Evolutionary conservation across 1,284 basidiomycete genomes (phyloP).

Genomic region (Apiotrichum porosum): DNA sequence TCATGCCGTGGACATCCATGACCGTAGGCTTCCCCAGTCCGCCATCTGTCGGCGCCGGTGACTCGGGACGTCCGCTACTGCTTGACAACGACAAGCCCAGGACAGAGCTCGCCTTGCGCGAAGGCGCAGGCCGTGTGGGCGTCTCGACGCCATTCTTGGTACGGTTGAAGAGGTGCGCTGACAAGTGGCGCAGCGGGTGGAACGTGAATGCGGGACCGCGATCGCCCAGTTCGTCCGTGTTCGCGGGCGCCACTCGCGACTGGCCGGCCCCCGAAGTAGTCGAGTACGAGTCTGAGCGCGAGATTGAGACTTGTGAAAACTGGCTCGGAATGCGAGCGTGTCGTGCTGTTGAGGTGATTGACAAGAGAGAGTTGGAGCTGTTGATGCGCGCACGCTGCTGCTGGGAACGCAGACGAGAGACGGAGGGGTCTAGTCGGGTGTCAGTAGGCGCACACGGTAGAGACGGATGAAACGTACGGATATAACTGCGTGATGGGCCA

Average conservation of each 20-base stretch:
- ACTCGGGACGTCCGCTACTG: too few relatives aligned
- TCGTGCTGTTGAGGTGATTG: not conserved
- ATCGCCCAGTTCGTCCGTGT: conserved; percentile 10
- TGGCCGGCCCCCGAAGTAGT: conserved; percentile 18
- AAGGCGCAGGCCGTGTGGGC: conserved; percentile 4
- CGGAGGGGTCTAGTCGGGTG: conserved; percentile 60
- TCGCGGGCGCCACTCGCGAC: not conserved
- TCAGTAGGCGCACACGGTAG: conserved; percentile 50
- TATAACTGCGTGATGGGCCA: conserved; percentile 20
- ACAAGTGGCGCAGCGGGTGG: conserved; percentile 59
- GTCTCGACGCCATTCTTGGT: conserved; percentile 5
- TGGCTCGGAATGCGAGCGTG: conserved; percentile 31
- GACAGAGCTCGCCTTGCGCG: conserved; percentile 55
- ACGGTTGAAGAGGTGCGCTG: conserved; percentile 51
- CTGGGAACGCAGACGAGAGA: conserved; percentile 71
- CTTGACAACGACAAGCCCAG: conserved; percentile 46
- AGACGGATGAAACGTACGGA: conserved; percentile 25
- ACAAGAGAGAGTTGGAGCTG: too few relatives aligned
- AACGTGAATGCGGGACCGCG: conserved; percentile 34
- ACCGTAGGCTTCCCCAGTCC: conserved; percentile 66
- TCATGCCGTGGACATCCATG: conserved; percentile 76
- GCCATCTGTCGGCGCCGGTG: not conserved
- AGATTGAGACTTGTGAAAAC: conserved; percentile 41
- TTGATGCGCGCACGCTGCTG: conserved; percentile 1
- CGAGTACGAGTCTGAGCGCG: conserved; percentile 37